These are phyloP conservation scores for Colletotrichum limetticola DNA, from an alignment of 2,329 filamentous ascomycete species.

Conservation along the genomic window DNA sequence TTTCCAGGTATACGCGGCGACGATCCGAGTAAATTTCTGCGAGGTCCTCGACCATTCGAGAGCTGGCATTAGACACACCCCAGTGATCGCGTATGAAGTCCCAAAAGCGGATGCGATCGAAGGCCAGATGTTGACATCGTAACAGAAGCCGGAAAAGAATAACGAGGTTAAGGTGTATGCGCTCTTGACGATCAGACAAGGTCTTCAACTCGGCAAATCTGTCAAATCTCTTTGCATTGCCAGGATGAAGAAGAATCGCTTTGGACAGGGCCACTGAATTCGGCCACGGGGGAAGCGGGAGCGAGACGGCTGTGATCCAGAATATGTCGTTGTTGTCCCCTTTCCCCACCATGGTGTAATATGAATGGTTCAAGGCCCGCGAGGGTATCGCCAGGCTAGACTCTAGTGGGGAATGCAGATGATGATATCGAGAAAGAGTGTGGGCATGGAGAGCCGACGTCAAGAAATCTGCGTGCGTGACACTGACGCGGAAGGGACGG, in stretches of 20 bases:
- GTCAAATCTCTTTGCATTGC: background rate
- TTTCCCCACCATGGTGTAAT: background rate
- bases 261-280: background rate
- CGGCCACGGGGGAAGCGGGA: slow-evolving; percentile 4
- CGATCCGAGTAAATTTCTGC: background rate
- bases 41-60: background rate
- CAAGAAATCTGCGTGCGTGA: background rate
- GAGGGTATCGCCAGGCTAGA: background rate
- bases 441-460: background rate
- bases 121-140: slow-evolving; percentile 14
- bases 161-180: slow-evolving; percentile 20
- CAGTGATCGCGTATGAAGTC: background rate
- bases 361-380: background rate
- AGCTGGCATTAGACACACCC: background rate
- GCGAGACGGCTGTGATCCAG: slow-evolving; percentile 19
- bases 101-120: slow-evolving; percentile 19
- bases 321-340: background rate
- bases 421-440: background rate
- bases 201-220: background rate
- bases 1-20: slow-evolving; percentile 1
- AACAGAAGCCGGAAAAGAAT: slow-evolving; percentile 19
- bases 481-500: background rate
- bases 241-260: background rate
- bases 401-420: background rate
- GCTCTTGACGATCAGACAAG: slow-evolving; percentile 1